Base-by-base conservation (phyloP, 169 alveolate species). In the Cryptosporidium parvum region DNA sequence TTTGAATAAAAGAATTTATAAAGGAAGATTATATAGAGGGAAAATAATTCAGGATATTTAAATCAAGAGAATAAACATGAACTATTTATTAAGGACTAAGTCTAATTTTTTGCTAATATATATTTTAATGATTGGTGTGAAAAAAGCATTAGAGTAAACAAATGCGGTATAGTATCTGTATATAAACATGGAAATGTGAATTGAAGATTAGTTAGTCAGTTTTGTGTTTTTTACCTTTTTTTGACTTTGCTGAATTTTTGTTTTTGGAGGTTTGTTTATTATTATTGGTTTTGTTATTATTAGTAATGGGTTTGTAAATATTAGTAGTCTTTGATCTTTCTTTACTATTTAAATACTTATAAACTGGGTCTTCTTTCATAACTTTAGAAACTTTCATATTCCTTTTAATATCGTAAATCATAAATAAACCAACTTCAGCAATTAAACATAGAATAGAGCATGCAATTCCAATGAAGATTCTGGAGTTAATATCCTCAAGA, bases 381-480 rank as follows among this genome's bases (percentile, higher is more conserved):
- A 33, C 33, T 26, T 80, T 80, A 16, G 75, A 59, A 21, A 80
- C 45, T 33, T 80, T 80, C 68, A 62, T 59, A 80, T 80, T 80
- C 31, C 89, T 80, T 65, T 80, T 80, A 61, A 80, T 33, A 33
- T 80, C 89, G 35, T 80, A 80, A 12, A 80, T 42, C 69, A 80
- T 80, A 23, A 80, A 65, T 14, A 80, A 58, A 14, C 69, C 59
- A 48, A 80, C 75, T 65, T 80, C 89, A 1, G 89, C 89, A 44
- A 80, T 62, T 58, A 80, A 31, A 62, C 89, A 80, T 16, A 62
- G 8, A 61, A 80, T 80, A 18, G 89, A 80, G 33, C 89, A 80
- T 14, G 80, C 89, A 80, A 80, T 9, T 21, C 89, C 89, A 14
- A 80, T 65, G 53, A 80, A 80, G 6, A 65, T 80, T 61, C 89